Conservation (phyloP, 1,139 yeast species). For the Wickerhamiella infanticola region DNA sequence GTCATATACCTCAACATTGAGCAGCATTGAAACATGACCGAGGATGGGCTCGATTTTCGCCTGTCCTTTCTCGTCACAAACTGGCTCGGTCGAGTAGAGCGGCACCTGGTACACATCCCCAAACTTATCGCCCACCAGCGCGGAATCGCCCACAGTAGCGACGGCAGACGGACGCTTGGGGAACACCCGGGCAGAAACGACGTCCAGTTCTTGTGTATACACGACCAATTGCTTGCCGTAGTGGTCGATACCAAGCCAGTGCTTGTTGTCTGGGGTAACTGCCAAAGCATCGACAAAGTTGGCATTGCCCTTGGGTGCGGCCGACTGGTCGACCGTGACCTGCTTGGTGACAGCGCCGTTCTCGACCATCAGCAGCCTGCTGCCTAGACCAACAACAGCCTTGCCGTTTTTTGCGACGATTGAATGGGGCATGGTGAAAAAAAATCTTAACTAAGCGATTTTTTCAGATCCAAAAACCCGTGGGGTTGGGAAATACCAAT, state of each 20-base stretch:
- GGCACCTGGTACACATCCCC: conserved; percentile 63
- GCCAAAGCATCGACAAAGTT: conserved; percentile 39
- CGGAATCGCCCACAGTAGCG: conserved; percentile 32
- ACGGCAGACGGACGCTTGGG: conserved; percentile 78
- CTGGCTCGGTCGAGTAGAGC: conserved; percentile 5
- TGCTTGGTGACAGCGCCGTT: neutral
- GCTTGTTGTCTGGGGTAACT: conserved; percentile 37
- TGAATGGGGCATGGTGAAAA: conserved; percentile 7
- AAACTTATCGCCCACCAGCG: conserved; percentile 85
- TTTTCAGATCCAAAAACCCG: conserved; percentile 35
- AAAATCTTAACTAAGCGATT: neutral
- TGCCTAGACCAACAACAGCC: conserved; percentile 2
- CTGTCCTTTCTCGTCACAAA: conserved; percentile 27
- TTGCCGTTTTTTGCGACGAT: conserved; percentile 3
- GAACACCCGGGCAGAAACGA: conserved; percentile 56
- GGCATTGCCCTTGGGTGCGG: neutral
- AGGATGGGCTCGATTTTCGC: conserved; percentile 45
- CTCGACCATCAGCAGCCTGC: neutral
- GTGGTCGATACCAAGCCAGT: conserved; percentile 58
- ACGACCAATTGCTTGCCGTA: conserved; percentile 65
- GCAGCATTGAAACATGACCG: conserved; percentile 95
- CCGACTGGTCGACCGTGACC: neutral
- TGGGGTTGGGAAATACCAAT: conserved; percentile 61
- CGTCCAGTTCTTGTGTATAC: conserved; percentile 32
- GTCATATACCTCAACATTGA: conserved; percentile 38